phyloP scores from a whole-genome alignment of 768 basidiomycete genomes.

The Russula vinacea region DNA sequence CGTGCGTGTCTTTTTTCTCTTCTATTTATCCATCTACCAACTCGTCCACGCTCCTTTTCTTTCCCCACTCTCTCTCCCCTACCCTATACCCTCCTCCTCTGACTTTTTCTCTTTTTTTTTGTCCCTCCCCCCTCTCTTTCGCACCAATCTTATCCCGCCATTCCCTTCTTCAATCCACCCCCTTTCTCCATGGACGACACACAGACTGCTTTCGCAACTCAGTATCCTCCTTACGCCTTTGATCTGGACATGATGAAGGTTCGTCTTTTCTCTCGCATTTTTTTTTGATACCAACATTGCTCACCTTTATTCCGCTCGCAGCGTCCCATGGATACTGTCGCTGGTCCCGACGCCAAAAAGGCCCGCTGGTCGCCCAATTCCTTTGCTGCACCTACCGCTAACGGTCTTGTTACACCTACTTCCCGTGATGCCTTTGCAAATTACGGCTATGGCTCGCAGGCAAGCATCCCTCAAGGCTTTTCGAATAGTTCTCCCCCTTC shows the following conservation, averaged over 20 bases:
- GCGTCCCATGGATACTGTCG: constrained; percentile 83
- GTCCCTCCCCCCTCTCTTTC: constrained; percentile 29
- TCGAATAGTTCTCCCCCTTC: constrained; percentile 49
- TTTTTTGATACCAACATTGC: neutral
- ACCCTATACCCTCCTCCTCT: constrained; percentile 48
- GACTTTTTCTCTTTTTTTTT: constrained; percentile 48
- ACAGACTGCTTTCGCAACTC: constrained; percentile 64
- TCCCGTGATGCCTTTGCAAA: constrained; percentile 75
- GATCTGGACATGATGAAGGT: constrained; percentile 95
- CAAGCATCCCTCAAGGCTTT: constrained; percentile 53
- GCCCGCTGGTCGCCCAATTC: constrained; percentile 82
- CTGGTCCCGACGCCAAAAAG: constrained; percentile 84
- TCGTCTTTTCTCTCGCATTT: constrained; percentile 27
- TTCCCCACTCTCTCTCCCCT: constrained; percentile 38
- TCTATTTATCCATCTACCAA: constrained; percentile 29
- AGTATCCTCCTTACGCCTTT: constrained; percentile 70
- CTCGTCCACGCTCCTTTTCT: constrained; percentile 34
- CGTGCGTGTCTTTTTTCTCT: constrained; percentile 42
- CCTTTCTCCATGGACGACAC: constrained; percentile 60
- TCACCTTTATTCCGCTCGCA: constrained; percentile 34
- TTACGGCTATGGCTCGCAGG: constrained; percentile 82
- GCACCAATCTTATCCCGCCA: constrained; percentile 21
- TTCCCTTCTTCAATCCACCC: constrained; percentile 26
- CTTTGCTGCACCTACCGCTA: constrained; percentile 38
- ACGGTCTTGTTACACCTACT: constrained; percentile 43